phyloP scores from a whole-genome alignment of 306 rosid species.

The Lathyrus oleraceus region DNA sequence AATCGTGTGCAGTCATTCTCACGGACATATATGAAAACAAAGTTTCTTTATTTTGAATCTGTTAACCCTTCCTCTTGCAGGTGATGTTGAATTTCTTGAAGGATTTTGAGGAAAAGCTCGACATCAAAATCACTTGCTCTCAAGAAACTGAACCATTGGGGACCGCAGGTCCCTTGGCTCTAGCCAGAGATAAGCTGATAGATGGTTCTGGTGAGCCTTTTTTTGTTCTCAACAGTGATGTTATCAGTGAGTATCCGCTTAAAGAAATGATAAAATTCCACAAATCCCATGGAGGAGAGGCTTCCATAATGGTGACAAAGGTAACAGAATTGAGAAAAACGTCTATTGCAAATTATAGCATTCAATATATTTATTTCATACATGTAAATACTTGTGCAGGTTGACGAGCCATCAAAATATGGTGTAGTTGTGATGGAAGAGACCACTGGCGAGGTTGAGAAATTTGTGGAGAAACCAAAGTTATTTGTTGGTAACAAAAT shows the following conservation, averaged over 20 bases:
- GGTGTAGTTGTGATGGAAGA: conserved; percentile 97
- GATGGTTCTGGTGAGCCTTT: conserved; percentile 84
- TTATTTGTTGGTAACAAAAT: conserved; percentile 97
- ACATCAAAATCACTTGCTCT: conserved; percentile 95
- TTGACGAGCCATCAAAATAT: conserved; percentile 97
- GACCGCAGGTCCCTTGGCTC: conserved; percentile 99
- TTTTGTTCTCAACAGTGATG: conserved; percentile 98
- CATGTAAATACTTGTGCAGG: conserved; percentile 46
- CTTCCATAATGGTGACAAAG: conserved; percentile 99
- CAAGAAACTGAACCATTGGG: conserved; percentile 99
- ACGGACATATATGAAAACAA: conserved; percentile 18
- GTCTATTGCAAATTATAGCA: conserved; percentile 5
- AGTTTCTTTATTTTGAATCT: conserved; percentile 30
- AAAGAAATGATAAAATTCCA: conserved; percentile 90
- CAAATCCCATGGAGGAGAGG: conserved; percentile 94
- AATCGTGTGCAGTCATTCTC: conserved; percentile 11
- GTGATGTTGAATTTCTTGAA: conserved; percentile 96
- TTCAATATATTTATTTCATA: conserved; percentile 28
- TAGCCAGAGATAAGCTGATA: conserved; percentile 88
- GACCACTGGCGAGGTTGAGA: conserved; percentile 87
- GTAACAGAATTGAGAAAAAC: conserved; percentile 38
- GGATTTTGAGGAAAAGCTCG: conserved; percentile 86
- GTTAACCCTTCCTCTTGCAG: conserved; percentile 43
- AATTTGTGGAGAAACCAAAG: conserved; percentile 94
- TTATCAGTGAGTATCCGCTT: conserved; percentile 94